Percentiles rank a stretch among this genome's conserved stretches.
Conservation (phyloP, 352 stramenopile species). For the Pythium volutum region DNA sequence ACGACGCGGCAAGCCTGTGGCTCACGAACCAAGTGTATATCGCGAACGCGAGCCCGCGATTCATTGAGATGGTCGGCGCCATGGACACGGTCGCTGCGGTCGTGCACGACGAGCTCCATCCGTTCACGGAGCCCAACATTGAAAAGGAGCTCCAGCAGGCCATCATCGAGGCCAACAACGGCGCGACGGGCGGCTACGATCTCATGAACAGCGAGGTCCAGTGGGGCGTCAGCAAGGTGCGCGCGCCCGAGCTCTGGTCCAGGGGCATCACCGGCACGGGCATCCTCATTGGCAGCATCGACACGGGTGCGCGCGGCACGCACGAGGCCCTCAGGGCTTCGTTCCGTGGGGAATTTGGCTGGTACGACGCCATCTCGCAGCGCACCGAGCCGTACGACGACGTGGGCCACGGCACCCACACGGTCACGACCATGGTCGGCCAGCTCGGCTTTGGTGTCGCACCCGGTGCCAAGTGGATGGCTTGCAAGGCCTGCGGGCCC, state of each 20-base stretch:
- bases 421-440: conserved; percentile 30
- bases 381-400: conserved; percentile 25
- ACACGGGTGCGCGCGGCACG: conserved; percentile 29
- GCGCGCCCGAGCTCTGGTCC: conserved; percentile 22
- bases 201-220: conserved; percentile 8
- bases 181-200: conserved; percentile 4
- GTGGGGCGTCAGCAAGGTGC: conserved; percentile 27
- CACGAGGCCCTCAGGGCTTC: conserved; percentile 18
- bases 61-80: conserved; percentile 17
- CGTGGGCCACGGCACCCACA: conserved; percentile 36
- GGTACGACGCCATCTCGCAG: conserved; percentile 30
- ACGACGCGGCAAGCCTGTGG: conserved; percentile 18
- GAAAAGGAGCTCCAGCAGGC: conserved; percentile 8
- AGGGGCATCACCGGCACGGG: conserved; percentile 23
- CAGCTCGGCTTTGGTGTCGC: conserved; percentile 29
- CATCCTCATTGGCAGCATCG: conserved; percentile 31
- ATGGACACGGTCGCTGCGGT: conserved; percentile 9
- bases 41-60: conserved; percentile 7
- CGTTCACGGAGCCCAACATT: conserved; percentile 12
- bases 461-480: conserved; percentile 31
- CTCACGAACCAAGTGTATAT: conserved; percentile 29
- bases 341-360: conserved; percentile 18
- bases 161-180: conserved; percentile 8
- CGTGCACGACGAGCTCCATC: conserved; percentile 11
- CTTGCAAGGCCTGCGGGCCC: conserved; percentile 24